Conservation (phyloP, 768 basidiomycete species). For the Mycena rosella region DNA sequence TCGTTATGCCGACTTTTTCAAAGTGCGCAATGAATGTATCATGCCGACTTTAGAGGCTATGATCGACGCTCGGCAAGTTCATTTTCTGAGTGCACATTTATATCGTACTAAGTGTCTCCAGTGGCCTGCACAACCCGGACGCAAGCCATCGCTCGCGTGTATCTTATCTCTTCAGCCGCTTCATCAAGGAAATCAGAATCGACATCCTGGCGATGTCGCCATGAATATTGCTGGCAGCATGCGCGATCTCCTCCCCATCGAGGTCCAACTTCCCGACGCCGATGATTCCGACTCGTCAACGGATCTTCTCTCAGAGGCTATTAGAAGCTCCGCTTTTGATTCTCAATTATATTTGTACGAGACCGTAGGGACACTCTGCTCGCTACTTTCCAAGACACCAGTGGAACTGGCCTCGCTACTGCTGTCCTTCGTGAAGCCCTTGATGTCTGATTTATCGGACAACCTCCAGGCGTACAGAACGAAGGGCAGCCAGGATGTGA, state of each 20-base stretch:
- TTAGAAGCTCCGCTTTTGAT: slow-evolving; percentile 83
- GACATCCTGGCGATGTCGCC: slow-evolving; percentile 84
- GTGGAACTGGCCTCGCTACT: slow-evolving; percentile 78
- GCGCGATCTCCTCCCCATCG: slow-evolving; percentile 82
- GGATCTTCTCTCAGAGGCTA: slow-evolving; percentile 84
- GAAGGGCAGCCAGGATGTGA: slow-evolving; percentile 72
- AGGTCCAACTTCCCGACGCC: slow-evolving; percentile 80
- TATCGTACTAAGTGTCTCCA: slow-evolving; percentile 46
- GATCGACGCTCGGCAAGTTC: slow-evolving; percentile 80
- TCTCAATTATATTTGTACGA: slow-evolving; percentile 97
- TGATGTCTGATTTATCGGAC: slow-evolving; percentile 78
- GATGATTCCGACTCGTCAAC: slow-evolving; percentile 71
- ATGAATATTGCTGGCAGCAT: slow-evolving; percentile 78
- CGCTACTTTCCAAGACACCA: slow-evolving; percentile 74
- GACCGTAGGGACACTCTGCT: slow-evolving; percentile 86
- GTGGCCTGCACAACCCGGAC: slow-evolving; percentile 88
- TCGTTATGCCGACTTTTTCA: slow-evolving; percentile 98
- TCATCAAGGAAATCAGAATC: slow-evolving; percentile 85
- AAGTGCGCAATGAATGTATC: slow-evolving; percentile 90
- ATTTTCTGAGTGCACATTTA: neutral
- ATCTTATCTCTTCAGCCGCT: slow-evolving; percentile 94
- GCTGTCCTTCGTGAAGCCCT: slow-evolving; percentile 83
- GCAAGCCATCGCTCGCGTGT: slow-evolving; percentile 78
- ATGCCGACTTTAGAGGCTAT: slow-evolving; percentile 90
- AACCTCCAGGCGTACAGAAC: slow-evolving; percentile 66